Evolutionary conservation across 305 asterid species (phyloP), one percentile per base, ranked within the genome.

Genomic region (Solanum hybrid): DNA sequence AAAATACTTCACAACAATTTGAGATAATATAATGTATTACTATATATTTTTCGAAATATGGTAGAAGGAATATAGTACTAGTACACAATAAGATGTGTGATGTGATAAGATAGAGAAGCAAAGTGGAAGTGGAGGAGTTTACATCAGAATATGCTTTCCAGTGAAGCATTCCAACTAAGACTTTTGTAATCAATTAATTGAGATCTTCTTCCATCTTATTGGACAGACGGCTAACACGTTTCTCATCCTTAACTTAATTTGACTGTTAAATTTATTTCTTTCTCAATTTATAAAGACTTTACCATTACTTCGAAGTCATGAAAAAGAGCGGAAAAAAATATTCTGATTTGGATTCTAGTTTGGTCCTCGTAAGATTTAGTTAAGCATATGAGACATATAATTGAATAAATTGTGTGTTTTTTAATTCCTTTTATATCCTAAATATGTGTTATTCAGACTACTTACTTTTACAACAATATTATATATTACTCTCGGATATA

Each of bases 141-240:
- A 37, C 72, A 82, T 82, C 73, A 17, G 42, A 84, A 32, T 31
- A 51, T 84, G 87, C 87, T 51, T 84, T 60, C 75, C 87, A 84
- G 87, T 45, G 72, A 84, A 84, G 87, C 87, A 84, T 84, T 84
- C 87, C 87, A 84, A 84, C 38, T 19, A 84, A 29, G 87, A 84
- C 75, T 10, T 51, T 56, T 84, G 29, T 51, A 45, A 45, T 84
- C 75, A 84, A 84, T 84, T 84, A 51, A 84, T 84, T 84, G 75
- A 51, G 42, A 19, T 84, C 73, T n/a, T 51, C 42, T 51, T 84
- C 7, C 29, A 84, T 45, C 42, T 9, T 19, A 84, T 84, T 84
- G 87, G 87, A 51, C 87, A 29, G 87, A 84, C 75, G 87, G 87
- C 87, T 51, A 31, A 51, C 75, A 84, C 87, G 22, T 45, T 82